A percentile compares a stretch with the other conserved stretches of the same genome.
Conservation (phyloP, 495 filamentous ascomycete genomes). For the Tuber borchii region DNA sequence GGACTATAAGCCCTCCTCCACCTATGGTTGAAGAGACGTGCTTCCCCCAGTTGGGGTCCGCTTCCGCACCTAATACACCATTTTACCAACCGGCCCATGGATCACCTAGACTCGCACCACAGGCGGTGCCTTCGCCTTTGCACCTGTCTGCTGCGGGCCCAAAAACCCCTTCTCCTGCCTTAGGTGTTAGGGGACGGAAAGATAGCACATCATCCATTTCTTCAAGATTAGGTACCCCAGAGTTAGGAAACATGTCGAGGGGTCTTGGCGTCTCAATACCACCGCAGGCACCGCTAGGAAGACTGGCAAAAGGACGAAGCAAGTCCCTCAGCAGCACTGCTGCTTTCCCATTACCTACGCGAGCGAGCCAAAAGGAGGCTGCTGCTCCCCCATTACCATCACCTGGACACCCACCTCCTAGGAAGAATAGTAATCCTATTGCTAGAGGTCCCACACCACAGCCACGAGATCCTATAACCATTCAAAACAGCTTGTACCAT, state of each 20-base stretch:
- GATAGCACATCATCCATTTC: slow-evolving; percentile 30
- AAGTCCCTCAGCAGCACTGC: slow-evolving; percentile 35
- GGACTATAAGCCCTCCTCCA: slow-evolving; percentile 23
- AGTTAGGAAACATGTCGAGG: slow-evolving; percentile 18
- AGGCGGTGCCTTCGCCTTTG: slow-evolving; percentile 29
- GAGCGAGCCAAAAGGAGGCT: slow-evolving; percentile 24
- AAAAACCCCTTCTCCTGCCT: slow-evolving; percentile 27
- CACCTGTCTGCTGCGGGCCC: slow-evolving; percentile 16
- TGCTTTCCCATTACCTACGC: slow-evolving; percentile 29
- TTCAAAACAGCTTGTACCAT: slow-evolving; percentile 31
- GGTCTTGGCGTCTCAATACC: slow-evolving; percentile 40
- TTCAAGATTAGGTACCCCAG: slow-evolving; percentile 30
- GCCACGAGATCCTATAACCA: slow-evolving; percentile 25
- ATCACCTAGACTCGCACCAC: slow-evolving; percentile 32
- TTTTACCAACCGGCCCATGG: slow-evolving; percentile 24
- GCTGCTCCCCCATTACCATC: slow-evolving; percentile 35
- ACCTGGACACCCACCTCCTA: slow-evolving; percentile 26
- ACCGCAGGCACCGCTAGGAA: slow-evolving; percentile 14
- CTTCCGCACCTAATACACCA: slow-evolving; percentile 27
- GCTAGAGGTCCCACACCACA: slow-evolving; percentile 29
- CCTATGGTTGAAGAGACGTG: slow-evolving; percentile 11
- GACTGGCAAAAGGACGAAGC: slow-evolving; percentile 35
- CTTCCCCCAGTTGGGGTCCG: slow-evolving; percentile 14
- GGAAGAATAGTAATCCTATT: slow-evolving; percentile 33
- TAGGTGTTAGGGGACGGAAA: slow-evolving; percentile 28